A percentile compares a stretch with the other conserved stretches of the same genome.
Conservation (phyloP, 352 stramenopile genomes). For the Peronosclerospora sorghi region DNA sequence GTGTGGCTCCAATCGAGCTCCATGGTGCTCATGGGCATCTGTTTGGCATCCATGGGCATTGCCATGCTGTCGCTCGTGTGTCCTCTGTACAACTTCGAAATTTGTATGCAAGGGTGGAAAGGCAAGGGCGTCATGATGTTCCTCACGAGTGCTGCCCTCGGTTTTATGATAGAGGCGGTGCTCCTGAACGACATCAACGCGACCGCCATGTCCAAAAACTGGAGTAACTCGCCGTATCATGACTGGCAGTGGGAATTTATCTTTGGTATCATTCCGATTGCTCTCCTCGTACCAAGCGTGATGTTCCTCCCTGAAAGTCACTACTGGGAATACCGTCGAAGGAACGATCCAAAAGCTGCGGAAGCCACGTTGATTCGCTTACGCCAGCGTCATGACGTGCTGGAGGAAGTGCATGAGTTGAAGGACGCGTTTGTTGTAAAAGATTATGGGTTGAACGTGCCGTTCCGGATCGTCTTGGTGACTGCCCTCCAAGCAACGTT, state of each 20-base stretch:
- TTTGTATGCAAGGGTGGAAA: slow-evolving; percentile 80
- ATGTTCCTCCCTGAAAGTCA: slow-evolving; percentile 70
- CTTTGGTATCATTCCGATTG: slow-evolving; percentile 56
- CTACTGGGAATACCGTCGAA: slow-evolving; percentile 63
- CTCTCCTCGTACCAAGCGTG: slow-evolving; percentile 43
- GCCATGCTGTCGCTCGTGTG: slow-evolving; percentile 69
- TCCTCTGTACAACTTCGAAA: slow-evolving; percentile 82
- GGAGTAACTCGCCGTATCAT: slow-evolving; percentile 55
- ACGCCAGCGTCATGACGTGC: slow-evolving; percentile 75
- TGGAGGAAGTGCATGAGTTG: slow-evolving; percentile 63
- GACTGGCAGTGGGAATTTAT: slow-evolving; percentile 77
- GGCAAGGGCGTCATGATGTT: slow-evolving; percentile 83
- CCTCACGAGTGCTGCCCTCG: slow-evolving; percentile 49
- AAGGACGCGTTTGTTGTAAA: slow-evolving; percentile 62
- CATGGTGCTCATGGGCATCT: slow-evolving; percentile 62
- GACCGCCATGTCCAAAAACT: slow-evolving; percentile 47
- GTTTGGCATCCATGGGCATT: slow-evolving; percentile 48
- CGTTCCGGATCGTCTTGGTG: slow-evolving; percentile 57
- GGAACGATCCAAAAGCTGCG: slow-evolving; percentile 46
- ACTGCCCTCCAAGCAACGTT: slow-evolving; percentile 53
- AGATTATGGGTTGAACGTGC: slow-evolving; percentile 45
- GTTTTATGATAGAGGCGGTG: slow-evolving; percentile 69
- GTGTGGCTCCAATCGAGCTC: slow-evolving; percentile 59
- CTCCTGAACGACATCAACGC: slow-evolving; percentile 64
- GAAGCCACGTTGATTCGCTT: slow-evolving; percentile 54